A percentile compares a stretch with the other conserved stretches of the same genome.
These are phyloP conservation scores for Leccinum boreale DNA, from an alignment of 768 basidiomycete genomes.

Conservation along the genomic window DNA sequence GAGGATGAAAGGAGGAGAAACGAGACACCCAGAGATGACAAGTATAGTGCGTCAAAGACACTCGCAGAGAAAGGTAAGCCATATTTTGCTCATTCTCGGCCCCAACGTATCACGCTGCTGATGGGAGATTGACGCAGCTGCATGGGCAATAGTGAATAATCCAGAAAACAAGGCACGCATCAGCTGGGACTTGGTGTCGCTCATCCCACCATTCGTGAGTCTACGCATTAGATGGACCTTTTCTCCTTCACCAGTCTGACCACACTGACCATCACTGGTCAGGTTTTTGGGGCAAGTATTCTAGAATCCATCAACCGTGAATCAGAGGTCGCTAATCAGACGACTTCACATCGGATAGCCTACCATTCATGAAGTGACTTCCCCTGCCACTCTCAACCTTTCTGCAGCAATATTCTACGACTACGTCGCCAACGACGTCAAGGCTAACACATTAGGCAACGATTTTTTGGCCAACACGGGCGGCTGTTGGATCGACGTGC, in stretches of 20 bases:
- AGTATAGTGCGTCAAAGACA: slow-evolving; percentile 62
- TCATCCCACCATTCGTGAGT: slow-evolving; percentile 40
- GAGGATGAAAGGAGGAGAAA: slow-evolving; percentile 44
- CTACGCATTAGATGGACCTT: too few relatives aligned
- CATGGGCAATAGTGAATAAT: slow-evolving; percentile 43
- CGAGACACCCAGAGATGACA: slow-evolving; percentile 33
- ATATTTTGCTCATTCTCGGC: background rate
- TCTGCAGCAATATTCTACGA: background rate
- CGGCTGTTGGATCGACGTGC: background rate
- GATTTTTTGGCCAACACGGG: background rate
- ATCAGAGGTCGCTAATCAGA: background rate
- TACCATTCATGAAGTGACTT: background rate
- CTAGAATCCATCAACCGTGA: background rate
- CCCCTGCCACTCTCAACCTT: background rate
- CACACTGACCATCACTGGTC: background rate
- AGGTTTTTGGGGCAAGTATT: background rate
- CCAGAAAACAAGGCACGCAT: slow-evolving; percentile 30
- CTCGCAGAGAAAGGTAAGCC: slow-evolving; percentile 56
- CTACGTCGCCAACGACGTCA: background rate
- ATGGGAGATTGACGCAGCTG: slow-evolving; percentile 29
- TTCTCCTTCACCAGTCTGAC: background rate
- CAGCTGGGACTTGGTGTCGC: slow-evolving; percentile 37
- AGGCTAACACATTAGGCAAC: background rate
- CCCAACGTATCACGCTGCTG: background rate
- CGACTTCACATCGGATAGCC: background rate